These are phyloP conservation scores for Aspergillus sclerotialis DNA, from an alignment of 2,329 filamentous ascomycete genomes.

Conservation along the genomic window DNA sequence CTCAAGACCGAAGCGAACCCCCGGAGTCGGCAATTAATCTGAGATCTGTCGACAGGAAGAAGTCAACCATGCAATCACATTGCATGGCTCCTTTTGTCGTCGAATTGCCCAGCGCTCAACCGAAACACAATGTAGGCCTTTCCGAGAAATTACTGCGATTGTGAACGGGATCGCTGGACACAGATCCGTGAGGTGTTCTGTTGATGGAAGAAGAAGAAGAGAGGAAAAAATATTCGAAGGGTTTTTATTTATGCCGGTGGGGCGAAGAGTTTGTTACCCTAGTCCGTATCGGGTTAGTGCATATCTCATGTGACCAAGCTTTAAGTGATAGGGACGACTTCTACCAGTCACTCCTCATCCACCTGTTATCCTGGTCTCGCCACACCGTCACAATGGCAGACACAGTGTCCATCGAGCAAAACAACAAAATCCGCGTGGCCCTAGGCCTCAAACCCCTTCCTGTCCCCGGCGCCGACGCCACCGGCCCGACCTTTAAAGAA, in stretches of 20 bases:
- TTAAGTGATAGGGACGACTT: neutral
- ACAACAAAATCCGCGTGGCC: slow-evolving; percentile 82
- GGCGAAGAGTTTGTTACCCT: slow-evolving; percentile 9
- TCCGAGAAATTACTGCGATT: slow-evolving; percentile 15
- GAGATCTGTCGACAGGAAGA: slow-evolving; percentile 92
- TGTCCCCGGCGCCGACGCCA: slow-evolving; percentile 57
- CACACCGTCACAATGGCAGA: slow-evolving; percentile 36
- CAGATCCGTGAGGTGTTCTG: slow-evolving; percentile 62
- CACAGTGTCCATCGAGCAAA: slow-evolving; percentile 77
- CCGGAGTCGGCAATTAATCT: slow-evolving; percentile 60
- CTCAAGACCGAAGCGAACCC: slow-evolving; percentile 51
- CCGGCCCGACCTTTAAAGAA: slow-evolving; percentile 52
- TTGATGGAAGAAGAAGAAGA: slow-evolving; percentile 33
- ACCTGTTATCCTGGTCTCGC: slow-evolving; percentile 1
- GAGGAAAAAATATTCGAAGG: slow-evolving; percentile 27
- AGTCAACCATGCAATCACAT: slow-evolving; percentile 55
- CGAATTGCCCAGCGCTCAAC: slow-evolving; percentile 83
- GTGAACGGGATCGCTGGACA: slow-evolving; percentile 70
- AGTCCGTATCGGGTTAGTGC: slow-evolving; percentile 4
- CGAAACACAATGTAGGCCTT: slow-evolving; percentile 52
- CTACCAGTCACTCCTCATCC: neutral
- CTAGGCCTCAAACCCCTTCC: slow-evolving; percentile 87
- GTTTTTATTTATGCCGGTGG: slow-evolving; percentile 18
- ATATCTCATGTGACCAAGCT: neutral
- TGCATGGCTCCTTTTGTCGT: slow-evolving; percentile 77